Evolutionary conservation across 2,329 filamentous ascomycete genomes (phyloP).

Genomic region (Curvularia eragrostidis): DNA sequence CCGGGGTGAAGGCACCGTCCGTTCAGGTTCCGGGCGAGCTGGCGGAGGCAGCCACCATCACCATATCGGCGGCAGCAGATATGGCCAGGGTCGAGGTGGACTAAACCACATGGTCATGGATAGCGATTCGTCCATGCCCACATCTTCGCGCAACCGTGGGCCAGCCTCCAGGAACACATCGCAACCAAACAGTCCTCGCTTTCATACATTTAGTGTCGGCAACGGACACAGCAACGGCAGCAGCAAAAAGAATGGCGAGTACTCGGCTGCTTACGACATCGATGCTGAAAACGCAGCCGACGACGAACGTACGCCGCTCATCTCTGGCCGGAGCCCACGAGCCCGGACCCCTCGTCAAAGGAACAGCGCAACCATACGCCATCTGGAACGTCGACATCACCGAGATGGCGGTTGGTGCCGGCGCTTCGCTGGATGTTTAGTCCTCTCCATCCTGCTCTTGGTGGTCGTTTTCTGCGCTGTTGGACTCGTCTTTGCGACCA

Average conservation of each 20-base stretch:
- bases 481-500: constrained; percentile 89
- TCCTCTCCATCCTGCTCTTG: constrained; percentile 81
- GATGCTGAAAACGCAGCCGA: constrained; percentile 82
- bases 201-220: constrained; percentile 56
- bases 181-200: constrained; percentile 71
- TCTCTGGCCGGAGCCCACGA: constrained; percentile 69
- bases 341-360: constrained; percentile 57
- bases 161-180: constrained; percentile 67
- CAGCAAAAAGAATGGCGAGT: constrained; percentile 65
- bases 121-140: constrained; percentile 68
- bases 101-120: constrained; percentile 71
- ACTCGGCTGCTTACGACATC: constrained; percentile 74
- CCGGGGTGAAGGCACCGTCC: constrained; percentile 48
- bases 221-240: constrained; percentile 46
- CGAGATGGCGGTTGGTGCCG: constrained; percentile 63
- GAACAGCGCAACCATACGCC: constrained; percentile 65
- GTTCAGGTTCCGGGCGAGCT: constrained; percentile 53
- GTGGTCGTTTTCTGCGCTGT: constrained; percentile 84
- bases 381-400: constrained; percentile 73
- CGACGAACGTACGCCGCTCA: constrained; percentile 85
- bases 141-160: constrained; percentile 68
- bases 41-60: constrained; percentile 75
- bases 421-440: constrained; percentile 84
- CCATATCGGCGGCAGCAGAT: constrained; percentile 79
- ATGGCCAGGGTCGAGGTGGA: constrained; percentile 74